phyloP scores from a whole-genome alignment of 352 stramenopile genomes.

The Phytophthora sojae region DNA sequence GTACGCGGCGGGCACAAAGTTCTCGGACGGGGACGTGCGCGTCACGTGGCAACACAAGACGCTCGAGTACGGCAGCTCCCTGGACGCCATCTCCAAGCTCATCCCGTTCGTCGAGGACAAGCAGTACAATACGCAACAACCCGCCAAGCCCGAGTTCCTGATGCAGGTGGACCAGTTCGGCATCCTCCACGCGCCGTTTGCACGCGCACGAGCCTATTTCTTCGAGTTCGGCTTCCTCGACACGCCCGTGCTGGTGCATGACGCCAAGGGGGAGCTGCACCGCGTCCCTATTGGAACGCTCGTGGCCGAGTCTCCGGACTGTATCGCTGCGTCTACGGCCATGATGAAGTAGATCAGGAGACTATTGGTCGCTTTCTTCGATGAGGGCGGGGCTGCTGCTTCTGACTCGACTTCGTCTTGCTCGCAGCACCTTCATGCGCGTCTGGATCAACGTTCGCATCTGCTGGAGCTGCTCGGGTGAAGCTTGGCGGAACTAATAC shows the following conservation, averaged over 20 bases:
- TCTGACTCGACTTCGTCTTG: not conserved
- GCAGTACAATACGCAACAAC: slow-evolving; percentile 15
- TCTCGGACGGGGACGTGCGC: slow-evolving; percentile 67
- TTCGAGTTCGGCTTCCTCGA: slow-evolving; percentile 76
- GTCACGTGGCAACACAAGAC: slow-evolving; percentile 69
- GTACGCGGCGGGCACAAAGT: slow-evolving; percentile 81
- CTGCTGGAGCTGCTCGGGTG: slow-evolving; percentile 53
- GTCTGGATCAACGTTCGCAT: slow-evolving; percentile 48
- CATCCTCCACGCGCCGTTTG: slow-evolving; percentile 87
- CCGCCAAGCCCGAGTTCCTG: slow-evolving; percentile 50
- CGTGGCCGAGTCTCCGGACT: slow-evolving; percentile 60
- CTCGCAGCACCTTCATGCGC: slow-evolving; percentile 25
- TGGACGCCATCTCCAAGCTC: slow-evolving; percentile 69
- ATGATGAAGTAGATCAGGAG: slow-evolving; percentile 13
- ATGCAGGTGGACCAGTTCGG: slow-evolving; percentile 91
- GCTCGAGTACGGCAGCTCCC: slow-evolving; percentile 68
- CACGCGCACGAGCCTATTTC: slow-evolving; percentile 84
- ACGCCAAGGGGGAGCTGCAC: slow-evolving; percentile 36
- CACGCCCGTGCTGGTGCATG: slow-evolving; percentile 51
- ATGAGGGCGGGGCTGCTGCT: not conserved
- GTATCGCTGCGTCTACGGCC: slow-evolving; percentile 49
- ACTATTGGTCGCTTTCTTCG: not conserved
- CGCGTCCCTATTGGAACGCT: slow-evolving; percentile 49
- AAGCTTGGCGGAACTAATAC: slow-evolving; percentile 57
- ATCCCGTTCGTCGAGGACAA: slow-evolving; percentile 65